phyloP scores from a whole-genome alignment of 768 basidiomycete species.

The Megacollybia marginata region DNA sequence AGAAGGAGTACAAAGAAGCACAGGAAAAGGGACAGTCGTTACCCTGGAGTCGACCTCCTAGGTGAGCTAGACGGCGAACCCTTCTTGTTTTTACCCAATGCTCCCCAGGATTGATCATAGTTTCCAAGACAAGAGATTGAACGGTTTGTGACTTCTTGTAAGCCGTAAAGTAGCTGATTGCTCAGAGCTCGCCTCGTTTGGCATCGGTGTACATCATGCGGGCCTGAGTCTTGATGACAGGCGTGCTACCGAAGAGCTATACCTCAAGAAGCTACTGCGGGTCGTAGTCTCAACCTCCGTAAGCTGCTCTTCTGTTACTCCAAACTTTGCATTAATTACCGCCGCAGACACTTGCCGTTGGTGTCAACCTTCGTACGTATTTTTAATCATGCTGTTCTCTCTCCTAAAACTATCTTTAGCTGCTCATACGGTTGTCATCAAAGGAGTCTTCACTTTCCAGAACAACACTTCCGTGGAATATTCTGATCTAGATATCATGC shows the following conservation, averaged over 20 bases:
- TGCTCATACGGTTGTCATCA: constrained; percentile 89
- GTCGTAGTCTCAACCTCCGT: constrained; percentile 83
- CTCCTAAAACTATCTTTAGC: constrained; percentile 36
- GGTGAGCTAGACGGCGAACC: constrained; percentile 26
- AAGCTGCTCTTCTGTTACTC: constrained; percentile 14
- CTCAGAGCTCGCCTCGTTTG: constrained; percentile 56
- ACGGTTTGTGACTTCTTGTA: constrained; percentile 28
- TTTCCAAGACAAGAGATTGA: constrained; percentile 65
- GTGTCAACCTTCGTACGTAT: constrained; percentile 80
- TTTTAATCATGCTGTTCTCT: background rate
- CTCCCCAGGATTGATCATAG: constrained; percentile 38
- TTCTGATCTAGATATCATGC: constrained; percentile 87
- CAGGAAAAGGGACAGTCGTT: constrained; percentile 38
- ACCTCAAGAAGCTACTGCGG: constrained; percentile 51
- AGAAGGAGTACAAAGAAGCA: constrained; percentile 60
- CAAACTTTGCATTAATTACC: constrained; percentile 1
- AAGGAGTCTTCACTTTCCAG: constrained; percentile 79
- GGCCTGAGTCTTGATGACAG: constrained; percentile 75
- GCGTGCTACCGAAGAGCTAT: constrained; percentile 65
- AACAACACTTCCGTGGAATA: constrained; percentile 71
- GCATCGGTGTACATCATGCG: constrained; percentile 91
- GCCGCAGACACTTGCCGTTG: constrained; percentile 83
- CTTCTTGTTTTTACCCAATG: constrained; percentile 1
- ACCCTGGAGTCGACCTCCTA: constrained; percentile 63
- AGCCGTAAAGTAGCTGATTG: background rate